Evolutionary conservation across 192 early-diverging fungal genomes (phyloP).

Genomic region (Phlyctochytrium planicorne): DNA sequence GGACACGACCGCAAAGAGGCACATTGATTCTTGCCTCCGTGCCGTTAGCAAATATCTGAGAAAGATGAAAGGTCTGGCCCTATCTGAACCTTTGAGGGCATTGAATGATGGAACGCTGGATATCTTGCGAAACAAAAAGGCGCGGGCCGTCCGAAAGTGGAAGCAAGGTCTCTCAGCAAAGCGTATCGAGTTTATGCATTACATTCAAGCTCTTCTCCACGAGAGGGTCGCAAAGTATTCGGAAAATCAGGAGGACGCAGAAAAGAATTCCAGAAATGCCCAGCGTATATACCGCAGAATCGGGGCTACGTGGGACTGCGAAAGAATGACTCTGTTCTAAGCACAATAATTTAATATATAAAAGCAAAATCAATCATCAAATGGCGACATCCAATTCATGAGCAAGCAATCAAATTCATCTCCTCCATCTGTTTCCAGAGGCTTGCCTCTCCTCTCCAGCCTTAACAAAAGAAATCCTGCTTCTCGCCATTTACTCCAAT

Average conservation of each 20-base stretch:
- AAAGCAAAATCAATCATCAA: constrained; percentile 4
- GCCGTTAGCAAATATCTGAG: not conserved
- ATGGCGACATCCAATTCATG: constrained; percentile 1
- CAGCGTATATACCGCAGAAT: constrained; percentile 4
- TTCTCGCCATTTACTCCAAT: constrained; percentile 1
- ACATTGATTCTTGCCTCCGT: not conserved
- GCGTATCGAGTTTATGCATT: not conserved
- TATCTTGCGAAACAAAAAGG: not conserved
- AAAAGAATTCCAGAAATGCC: not conserved
- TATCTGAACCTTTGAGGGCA: not conserved
- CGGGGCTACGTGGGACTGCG: constrained; percentile 12
- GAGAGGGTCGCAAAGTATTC: constrained; percentile 4
- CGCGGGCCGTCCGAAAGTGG: constrained; percentile 12
- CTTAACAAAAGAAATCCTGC: constrained; percentile 22
- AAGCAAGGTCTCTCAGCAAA: constrained; percentile 1
- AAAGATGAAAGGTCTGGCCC: not conserved
- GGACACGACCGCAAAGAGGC: not conserved
- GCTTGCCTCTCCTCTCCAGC: not conserved
- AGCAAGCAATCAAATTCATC: constrained; percentile 23
- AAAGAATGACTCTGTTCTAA: not conserved
- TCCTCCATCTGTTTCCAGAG: constrained; percentile 17
- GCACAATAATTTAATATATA: not conserved
- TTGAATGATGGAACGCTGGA: constrained; percentile 11
- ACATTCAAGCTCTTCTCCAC: not conserved
- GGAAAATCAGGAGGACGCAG: not conserved